Evolutionary conservation across 2,329 filamentous ascomycete genomes (phyloP).

Genomic region (Ilyonectria destructans): DNA sequence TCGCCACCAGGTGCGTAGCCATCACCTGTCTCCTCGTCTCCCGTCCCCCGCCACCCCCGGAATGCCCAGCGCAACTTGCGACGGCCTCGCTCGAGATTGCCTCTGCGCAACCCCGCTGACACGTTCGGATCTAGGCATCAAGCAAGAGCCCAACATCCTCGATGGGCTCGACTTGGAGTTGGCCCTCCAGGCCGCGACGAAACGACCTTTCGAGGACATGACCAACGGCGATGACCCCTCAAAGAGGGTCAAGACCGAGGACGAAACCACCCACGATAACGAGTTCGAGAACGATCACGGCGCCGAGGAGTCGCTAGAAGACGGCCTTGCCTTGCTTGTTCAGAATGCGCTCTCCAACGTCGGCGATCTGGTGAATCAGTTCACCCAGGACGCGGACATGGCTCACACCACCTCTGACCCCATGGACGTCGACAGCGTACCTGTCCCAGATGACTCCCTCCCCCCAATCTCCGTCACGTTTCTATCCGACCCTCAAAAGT

Average conservation of each 20-base stretch:
- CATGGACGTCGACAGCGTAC: conserved; percentile 54
- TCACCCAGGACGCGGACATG: conserved; percentile 48
- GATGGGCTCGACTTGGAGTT: conserved; percentile 56
- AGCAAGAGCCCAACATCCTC: conserved; percentile 57
- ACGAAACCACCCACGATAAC: conserved; percentile 40
- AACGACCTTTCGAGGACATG: conserved; percentile 57
- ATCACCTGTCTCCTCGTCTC: conserved; percentile 15
- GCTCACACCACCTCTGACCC: conserved; percentile 49
- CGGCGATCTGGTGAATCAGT: conserved; percentile 56
- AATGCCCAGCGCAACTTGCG: conserved; percentile 24
- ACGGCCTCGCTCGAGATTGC: conserved; percentile 29
- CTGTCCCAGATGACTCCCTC: conserved; percentile 47
- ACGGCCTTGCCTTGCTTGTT: conserved; percentile 57
- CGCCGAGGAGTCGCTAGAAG: conserved; percentile 53
- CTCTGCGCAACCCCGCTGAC: conserved; percentile 45
- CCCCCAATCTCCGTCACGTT: conserved; percentile 52
- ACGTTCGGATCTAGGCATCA: conserved; percentile 53
- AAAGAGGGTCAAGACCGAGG: conserved; percentile 56
- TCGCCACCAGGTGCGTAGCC: conserved; percentile 55
- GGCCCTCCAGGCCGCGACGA: conserved; percentile 55
- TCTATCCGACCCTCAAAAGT: conserved; percentile 56
- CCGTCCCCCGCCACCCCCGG: conserved; percentile 29
- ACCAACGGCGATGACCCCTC: conserved; percentile 49
- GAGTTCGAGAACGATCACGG: conserved; percentile 41
- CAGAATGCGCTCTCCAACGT: conserved; percentile 61